Percentiles rank a stretch among this genome's conserved stretches.
phyloP scores from a whole-genome alignment of 2,329 filamentous ascomycete genomes.

The Diaporthe eres region DNA sequence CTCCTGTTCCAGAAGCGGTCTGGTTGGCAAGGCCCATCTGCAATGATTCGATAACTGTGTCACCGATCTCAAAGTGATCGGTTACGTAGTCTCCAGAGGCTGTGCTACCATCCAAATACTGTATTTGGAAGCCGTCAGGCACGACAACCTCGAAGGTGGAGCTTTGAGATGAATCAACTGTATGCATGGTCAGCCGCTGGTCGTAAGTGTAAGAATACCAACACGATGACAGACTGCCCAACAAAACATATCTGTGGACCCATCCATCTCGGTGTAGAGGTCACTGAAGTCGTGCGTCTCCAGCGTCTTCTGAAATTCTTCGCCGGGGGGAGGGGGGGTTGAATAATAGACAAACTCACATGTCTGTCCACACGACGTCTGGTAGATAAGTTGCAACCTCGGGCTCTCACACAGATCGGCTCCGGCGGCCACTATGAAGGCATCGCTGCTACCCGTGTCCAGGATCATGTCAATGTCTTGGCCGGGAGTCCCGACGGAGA shows the following conservation, averaged over 20 bases:
- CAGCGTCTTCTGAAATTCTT: not conserved
- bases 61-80: conserved; percentile 68
- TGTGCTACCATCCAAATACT: conserved; percentile 70
- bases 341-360: conserved; percentile 54
- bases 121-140: conserved; percentile 67
- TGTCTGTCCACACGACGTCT: conserved; percentile 54
- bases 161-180: conserved; percentile 60
- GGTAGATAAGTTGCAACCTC: conserved; percentile 52
- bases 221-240: not conserved
- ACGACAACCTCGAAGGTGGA: conserved; percentile 62
- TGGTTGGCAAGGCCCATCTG: conserved; percentile 68
- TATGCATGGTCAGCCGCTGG: not conserved
- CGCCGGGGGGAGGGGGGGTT: not conserved
- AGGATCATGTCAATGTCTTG: conserved; percentile 69
- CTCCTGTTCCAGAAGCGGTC: conserved; percentile 66
- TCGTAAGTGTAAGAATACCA: not conserved
- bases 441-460: conserved; percentile 75
- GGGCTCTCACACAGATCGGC: conserved; percentile 57
- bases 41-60: conserved; percentile 62
- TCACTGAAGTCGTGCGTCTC: not conserved
- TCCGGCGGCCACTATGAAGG: conserved; percentile 65
- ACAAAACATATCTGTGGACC: conserved; percentile 42
- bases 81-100: conserved; percentile 70
- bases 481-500: conserved; percentile 71
- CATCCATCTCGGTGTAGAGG: not conserved